These are phyloP conservation scores for Neocatenulostroma microsporum DNA, from an alignment of 2,329 filamentous ascomycete species.

Conservation along the genomic window DNA sequence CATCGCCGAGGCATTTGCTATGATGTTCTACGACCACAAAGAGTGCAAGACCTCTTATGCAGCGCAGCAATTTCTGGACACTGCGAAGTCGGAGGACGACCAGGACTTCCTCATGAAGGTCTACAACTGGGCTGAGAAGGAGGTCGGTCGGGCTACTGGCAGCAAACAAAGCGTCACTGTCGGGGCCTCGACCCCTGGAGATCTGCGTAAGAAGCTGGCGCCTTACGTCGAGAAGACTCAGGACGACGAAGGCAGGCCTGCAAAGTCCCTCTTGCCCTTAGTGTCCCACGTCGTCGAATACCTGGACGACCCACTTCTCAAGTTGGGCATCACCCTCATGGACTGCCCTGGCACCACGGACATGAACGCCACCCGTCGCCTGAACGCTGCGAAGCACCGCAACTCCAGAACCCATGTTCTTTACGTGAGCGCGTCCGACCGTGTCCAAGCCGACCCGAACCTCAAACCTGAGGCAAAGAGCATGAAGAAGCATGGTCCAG, in stretches of 20 bases:
- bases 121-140: background rate
- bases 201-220: conserved; percentile 9
- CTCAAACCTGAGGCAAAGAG: no score
- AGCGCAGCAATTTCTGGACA: conserved; percentile 1
- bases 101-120: background rate
- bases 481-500: conserved; percentile 8
- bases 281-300: conserved; percentile 14
- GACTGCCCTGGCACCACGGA: conserved; percentile 18
- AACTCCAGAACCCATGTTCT: no score
- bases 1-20: conserved; percentile 6
- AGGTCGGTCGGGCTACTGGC: background rate
- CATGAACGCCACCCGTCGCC: conserved; percentile 11
- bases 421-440: no score
- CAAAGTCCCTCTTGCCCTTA: conserved; percentile 14
- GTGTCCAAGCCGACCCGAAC: no score
- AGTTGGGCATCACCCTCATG: conserved; percentile 13
- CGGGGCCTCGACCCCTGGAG: conserved; percentile 8
- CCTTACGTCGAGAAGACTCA: conserved; percentile 9
- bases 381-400: conserved; percentile 8
- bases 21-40: conserved; percentile 11
- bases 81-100: background rate
- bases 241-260: conserved; percentile 3
- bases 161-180: conserved; percentile 3
- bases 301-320: conserved; percentile 12
- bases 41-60: conserved; percentile 7